Evolutionary conservation across 805 yeast species (phyloP).

Genomic region (Metschnikowia baotianmanensis): DNA sequence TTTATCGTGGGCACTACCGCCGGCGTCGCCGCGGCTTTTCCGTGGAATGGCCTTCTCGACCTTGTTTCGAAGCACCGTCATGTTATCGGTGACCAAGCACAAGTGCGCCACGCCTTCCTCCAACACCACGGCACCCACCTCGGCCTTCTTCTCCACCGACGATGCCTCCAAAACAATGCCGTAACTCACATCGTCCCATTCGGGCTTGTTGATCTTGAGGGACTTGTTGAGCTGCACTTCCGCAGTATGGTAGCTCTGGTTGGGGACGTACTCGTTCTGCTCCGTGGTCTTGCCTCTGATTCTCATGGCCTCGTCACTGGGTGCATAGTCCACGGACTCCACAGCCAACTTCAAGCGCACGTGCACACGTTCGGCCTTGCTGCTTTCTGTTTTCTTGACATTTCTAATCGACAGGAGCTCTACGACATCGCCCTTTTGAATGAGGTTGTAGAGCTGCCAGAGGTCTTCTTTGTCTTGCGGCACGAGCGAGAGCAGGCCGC

Average conservation of each 20-base stretch:
- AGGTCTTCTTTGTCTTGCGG: constrained; percentile 92
- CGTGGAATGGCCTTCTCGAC: constrained; percentile 83
- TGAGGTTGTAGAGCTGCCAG: constrained; percentile 81
- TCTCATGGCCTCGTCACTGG: constrained; percentile 73
- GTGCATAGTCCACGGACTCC: constrained; percentile 72
- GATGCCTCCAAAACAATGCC: constrained; percentile 67
- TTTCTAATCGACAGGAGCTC: constrained; percentile 68
- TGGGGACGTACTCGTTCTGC: constrained; percentile 72
- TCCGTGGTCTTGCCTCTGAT: constrained; percentile 73
- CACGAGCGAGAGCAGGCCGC: constrained; percentile 62
- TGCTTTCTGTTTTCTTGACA: constrained; percentile 40
- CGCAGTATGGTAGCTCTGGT: constrained; percentile 86
- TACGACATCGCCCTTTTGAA: constrained; percentile 73
- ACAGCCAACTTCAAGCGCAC: constrained; percentile 53
- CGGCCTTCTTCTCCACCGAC: constrained; percentile 76
- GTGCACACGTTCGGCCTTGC: constrained; percentile 50
- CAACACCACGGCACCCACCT: constrained; percentile 88
- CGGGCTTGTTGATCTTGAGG: constrained; percentile 66
- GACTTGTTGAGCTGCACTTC: constrained; percentile 70
- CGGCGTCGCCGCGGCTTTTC: constrained; percentile 74
- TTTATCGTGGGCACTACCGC: constrained; percentile 70
- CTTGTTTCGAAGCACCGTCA: constrained; percentile 78
- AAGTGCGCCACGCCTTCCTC: constrained; percentile 95
- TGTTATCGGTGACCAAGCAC: constrained; percentile 83
- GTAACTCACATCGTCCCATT: constrained; percentile 75